Percentiles rank a stretch among this genome's conserved stretches.
phyloP scores from a whole-genome alignment of 2,329 filamentous ascomycete genomes.

The Hymenoscyphus albidus region DNA sequence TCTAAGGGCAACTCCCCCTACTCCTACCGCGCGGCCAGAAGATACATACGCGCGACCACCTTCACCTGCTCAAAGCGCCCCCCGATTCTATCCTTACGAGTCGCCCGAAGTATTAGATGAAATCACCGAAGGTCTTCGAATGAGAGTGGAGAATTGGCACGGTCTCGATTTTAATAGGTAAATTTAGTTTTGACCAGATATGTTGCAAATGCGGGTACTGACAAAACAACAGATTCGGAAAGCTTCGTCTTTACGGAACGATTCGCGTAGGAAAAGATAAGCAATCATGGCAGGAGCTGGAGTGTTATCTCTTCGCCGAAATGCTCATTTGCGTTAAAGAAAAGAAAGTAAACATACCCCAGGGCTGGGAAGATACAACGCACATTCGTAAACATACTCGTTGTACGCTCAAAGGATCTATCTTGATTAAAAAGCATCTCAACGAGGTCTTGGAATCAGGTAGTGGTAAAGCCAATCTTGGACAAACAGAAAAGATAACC shows the following conservation, averaged over 20 bases:
- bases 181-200: slow-evolving; percentile 21
- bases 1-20: slow-evolving; percentile 51
- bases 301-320: slow-evolving; percentile 95
- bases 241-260: slow-evolving; percentile 82
- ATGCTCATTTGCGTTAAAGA: slow-evolving; percentile 99
- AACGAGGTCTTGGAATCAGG: slow-evolving; percentile 78
- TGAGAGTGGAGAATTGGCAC: slow-evolving; percentile 97
- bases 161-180: slow-evolving; percentile 84
- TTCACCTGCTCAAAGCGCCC: slow-evolving; percentile 49
- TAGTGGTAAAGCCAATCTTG: slow-evolving; percentile 38
- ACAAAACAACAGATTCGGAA: slow-evolving; percentile 67
- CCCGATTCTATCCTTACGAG: slow-evolving; percentile 68
- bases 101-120: slow-evolving; percentile 73
- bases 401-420: slow-evolving; percentile 93
- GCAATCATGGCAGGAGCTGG: slow-evolving; percentile 93
- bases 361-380: slow-evolving; percentile 63
- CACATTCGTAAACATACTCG: slow-evolving; percentile 62
- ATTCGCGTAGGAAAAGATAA: slow-evolving; percentile 95
- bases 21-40: slow-evolving; percentile 44
- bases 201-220: not conserved
- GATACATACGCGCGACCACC: slow-evolving; percentile 53
- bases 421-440: slow-evolving; percentile 95
- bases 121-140: slow-evolving; percentile 78
- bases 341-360: slow-evolving; percentile 64
- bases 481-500: slow-evolving; percentile 33